phyloP scores from a whole-genome alignment of 495 filamentous ascomycete species.

The Aspergillus sclerotioniger region DNA sequence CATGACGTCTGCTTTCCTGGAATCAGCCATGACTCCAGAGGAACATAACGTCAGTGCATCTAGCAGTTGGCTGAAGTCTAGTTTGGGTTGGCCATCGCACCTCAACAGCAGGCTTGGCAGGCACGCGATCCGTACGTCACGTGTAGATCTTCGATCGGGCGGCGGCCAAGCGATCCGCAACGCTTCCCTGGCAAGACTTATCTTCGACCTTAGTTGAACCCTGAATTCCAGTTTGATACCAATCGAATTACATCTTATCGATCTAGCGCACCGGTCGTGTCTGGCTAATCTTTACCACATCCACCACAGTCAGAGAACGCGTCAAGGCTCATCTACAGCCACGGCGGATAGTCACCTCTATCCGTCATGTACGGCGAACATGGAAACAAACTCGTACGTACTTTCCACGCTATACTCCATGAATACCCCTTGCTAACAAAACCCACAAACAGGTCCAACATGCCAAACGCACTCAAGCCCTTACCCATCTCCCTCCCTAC shows the following conservation, averaged over 20 bases:
- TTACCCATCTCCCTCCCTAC: slow-evolving; percentile 86
- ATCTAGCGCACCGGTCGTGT: background rate
- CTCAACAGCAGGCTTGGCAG: background rate
- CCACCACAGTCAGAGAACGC: background rate
- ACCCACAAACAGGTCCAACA: slow-evolving; percentile 72
- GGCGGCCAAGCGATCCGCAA: slow-evolving; percentile 2
- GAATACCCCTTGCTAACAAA: background rate
- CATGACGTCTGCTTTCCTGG: background rate
- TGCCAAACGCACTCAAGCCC: slow-evolving; percentile 90
- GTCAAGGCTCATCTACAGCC: background rate
- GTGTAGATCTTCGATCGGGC: slow-evolving; percentile 1
- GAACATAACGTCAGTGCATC: background rate
- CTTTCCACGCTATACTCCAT: background rate
- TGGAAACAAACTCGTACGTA: slow-evolving; percentile 74
- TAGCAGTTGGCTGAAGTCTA: background rate
- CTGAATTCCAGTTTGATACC: background rate
- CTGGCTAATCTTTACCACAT: too few relatives aligned
- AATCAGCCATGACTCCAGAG: background rate
- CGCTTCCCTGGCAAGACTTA: background rate
- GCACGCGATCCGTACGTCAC: slow-evolving; percentile 1
- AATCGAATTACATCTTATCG: background rate
- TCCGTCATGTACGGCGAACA: slow-evolving; percentile 83
- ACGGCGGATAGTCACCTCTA: background rate
- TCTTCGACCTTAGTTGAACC: background rate
- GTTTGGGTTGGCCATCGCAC: background rate